phyloP scores from a whole-genome alignment of 2,329 filamentous ascomycete species.

The Colletotrichum tofieldiae region DNA sequence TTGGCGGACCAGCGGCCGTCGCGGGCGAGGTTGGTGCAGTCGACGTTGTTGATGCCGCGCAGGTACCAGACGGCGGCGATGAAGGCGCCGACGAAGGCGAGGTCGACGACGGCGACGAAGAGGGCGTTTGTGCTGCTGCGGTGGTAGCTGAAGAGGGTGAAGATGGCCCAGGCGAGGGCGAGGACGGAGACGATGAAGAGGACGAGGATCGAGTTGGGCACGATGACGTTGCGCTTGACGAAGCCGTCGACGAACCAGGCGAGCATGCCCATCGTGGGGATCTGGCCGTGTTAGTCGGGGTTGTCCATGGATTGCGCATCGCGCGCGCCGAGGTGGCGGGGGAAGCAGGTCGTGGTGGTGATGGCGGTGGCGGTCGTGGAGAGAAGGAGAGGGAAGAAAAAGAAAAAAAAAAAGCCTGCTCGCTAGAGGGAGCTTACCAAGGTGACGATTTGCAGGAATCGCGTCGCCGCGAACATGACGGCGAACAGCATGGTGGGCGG shows the following conservation, averaged over 20 bases:
- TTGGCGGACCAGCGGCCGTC: slow-evolving; percentile 68
- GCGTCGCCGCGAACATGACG: slow-evolving; percentile 74
- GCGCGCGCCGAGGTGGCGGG: not conserved
- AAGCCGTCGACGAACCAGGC: slow-evolving; percentile 77
- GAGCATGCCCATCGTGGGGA: slow-evolving; percentile 77
- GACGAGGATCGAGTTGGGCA: slow-evolving; percentile 75
- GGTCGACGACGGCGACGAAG: slow-evolving; percentile 74
- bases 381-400: not conserved
- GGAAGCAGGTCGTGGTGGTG: not conserved
- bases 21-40: slow-evolving; percentile 76
- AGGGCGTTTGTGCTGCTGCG: slow-evolving; percentile 72
- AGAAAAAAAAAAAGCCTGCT: not conserved
- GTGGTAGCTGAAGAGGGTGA: slow-evolving; percentile 78
- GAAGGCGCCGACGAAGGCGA: slow-evolving; percentile 74
- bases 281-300: slow-evolving; percentile 57
- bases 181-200: slow-evolving; percentile 79
- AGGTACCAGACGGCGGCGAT: slow-evolving; percentile 75
- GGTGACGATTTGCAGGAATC: slow-evolving; percentile 74
- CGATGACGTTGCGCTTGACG: slow-evolving; percentile 69
- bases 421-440: slow-evolving; percentile 62
- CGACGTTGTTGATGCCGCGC: slow-evolving; percentile 71
- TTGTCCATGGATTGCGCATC: not conserved
- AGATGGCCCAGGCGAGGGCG: slow-evolving; percentile 74
- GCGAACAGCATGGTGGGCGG: slow-evolving; percentile 72
- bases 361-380: not conserved